Conservation (phyloP, 768 basidiomycete genomes). For the Xerocomus brunneocitrinus region DNA sequence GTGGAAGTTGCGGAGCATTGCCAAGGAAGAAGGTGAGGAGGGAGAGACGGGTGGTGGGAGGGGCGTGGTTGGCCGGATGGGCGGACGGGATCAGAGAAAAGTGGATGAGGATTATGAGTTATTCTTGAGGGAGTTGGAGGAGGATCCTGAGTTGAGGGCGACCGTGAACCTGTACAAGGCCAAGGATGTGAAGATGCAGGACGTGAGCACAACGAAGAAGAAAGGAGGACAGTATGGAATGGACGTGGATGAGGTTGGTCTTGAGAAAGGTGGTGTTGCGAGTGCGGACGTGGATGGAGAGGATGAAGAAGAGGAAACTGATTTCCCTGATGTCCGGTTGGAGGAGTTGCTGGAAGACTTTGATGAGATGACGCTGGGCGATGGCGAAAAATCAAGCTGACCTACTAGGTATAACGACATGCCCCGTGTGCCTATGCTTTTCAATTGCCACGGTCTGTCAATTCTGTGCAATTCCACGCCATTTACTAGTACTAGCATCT, state of each 20-base stretch:
- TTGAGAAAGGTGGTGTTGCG: conserved; percentile 19
- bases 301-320: conserved; percentile 63
- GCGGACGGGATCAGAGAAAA: conserved; percentile 86
- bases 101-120: conserved; percentile 96
- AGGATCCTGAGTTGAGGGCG: conserved; percentile 86
- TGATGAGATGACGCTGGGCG: conserved; percentile 81
- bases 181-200: conserved; percentile 49
- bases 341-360: conserved; percentile 89
- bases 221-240: conserved; percentile 39
- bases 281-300: conserved; percentile 31
- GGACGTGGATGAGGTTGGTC: conserved; percentile 58
- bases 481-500: too few relatives aligned
- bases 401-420: too few relatives aligned
- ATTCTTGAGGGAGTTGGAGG: conserved; percentile 91
- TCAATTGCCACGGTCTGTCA: too few relatives aligned
- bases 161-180: conserved; percentile 86
- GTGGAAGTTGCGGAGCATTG: conserved; percentile 91
- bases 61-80: conserved; percentile 87
- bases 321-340: conserved; percentile 84
- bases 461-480: too few relatives aligned
- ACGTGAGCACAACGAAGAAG: conserved; percentile 27
- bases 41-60: conserved; percentile 72
- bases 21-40: conserved; percentile 86
- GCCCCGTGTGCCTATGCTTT: too few relatives aligned
- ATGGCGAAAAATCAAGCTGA: conserved; percentile 23